Conservation (phyloP, 306 rosid species). For the Vigna unguiculata region DNA sequence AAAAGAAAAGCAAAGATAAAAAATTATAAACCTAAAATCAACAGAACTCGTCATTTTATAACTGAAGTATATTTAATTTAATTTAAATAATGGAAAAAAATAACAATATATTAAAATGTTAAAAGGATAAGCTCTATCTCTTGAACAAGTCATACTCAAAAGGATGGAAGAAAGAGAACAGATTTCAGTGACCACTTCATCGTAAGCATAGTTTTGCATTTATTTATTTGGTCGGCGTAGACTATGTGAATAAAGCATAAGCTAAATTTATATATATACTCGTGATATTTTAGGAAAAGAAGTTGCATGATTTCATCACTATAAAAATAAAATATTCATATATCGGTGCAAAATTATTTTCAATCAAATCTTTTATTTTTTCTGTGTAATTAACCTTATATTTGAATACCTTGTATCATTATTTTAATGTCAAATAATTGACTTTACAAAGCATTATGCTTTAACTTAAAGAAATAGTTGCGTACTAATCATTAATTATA, state of each 20-base stretch:
- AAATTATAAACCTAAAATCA: no score
- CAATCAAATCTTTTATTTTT: background rate
- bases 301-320: constrained; percentile 2
- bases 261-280: no score
- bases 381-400: no score
- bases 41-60: no score
- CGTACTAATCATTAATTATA: no score
- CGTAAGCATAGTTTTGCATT: background rate
- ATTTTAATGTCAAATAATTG: no score
- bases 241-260: background rate
- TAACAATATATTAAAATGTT: background rate
- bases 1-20: no score
- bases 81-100: background rate
- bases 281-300: background rate
- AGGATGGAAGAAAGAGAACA: background rate
- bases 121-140: background rate
- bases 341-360: background rate
- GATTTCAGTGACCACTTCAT: no score
- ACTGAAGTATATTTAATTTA: background rate
- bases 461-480: no score
- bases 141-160: background rate
- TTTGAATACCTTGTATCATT: no score
- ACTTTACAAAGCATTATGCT: no score
- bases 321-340: background rate
- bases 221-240: background rate